Percentiles rank a stretch among this genome's conserved stretches.
Evolutionary conservation across 228 moss, liverwort and hornwort genomes (phyloP).

Genomic region (Sphagnum magellanicum): DNA sequence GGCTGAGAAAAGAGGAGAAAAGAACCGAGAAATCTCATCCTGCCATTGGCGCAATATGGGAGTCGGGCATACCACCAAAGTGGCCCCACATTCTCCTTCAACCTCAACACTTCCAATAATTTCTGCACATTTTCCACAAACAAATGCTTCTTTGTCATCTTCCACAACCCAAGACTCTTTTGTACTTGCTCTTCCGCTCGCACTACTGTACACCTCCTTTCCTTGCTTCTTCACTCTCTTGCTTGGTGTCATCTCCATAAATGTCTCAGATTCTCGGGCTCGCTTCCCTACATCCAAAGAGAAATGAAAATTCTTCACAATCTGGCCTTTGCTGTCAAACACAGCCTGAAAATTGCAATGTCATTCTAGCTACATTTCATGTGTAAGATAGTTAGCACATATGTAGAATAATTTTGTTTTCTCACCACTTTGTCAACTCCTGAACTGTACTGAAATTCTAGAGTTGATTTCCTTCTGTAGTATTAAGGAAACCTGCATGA

Average conservation of each 20-base stretch:
- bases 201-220: not conserved
- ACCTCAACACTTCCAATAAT: conserved; percentile 69
- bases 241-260: not conserved
- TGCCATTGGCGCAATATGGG: conserved; percentile 94
- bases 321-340: too few relatives aligned
- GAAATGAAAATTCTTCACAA: not conserved
- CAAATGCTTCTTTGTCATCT: conserved; percentile 38
- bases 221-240: not conserved
- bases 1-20: conserved; percentile 10
- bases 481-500: too few relatives aligned
- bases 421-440: too few relatives aligned
- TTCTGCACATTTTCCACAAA: conserved; percentile 82
- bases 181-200: conserved; percentile 8
- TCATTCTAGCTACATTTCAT: too few relatives aligned
- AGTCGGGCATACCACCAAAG: conserved; percentile 88
- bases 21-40: conserved; percentile 83
- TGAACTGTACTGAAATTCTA: too few relatives aligned
- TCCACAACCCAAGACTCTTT: conserved; percentile 18
- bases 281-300: conserved; percentile 28
- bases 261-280: conserved; percentile 9
- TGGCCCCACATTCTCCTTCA: conserved; percentile 66
- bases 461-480: too few relatives aligned
- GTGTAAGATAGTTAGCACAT: too few relatives aligned
- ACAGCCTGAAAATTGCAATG: too few relatives aligned
- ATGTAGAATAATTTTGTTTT: too few relatives aligned